Evolutionary conservation across 164 flowering plant species (phyloP).

Genomic region (Tinospora cordifolia): DNA sequence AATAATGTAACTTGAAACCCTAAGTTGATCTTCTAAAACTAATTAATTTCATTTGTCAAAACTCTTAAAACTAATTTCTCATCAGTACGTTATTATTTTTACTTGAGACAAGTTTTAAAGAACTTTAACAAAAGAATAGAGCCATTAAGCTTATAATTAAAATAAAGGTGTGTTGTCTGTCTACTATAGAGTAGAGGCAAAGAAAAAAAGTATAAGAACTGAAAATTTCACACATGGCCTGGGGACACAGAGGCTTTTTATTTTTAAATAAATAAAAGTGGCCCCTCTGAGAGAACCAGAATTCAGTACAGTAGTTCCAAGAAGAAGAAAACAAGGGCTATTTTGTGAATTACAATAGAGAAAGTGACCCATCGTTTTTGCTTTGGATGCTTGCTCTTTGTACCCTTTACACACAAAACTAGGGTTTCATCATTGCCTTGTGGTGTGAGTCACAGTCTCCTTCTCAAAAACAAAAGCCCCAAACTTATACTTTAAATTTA

Average conservation of each 20-base stretch:
- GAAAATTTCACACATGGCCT: neutral
- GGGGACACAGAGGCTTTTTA: neutral
- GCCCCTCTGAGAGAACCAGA: neutral
- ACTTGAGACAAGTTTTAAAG: no score
- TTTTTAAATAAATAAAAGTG: neutral
- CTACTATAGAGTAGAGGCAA: neutral
- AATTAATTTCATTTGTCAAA: no score
- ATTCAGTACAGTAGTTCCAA: conserved; percentile 6
- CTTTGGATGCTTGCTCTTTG: conserved; percentile 9
- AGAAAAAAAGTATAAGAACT: neutral
- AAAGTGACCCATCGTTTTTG: conserved; percentile 3
- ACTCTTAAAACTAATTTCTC: no score
- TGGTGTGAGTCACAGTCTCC: neutral
- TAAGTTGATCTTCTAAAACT: no score
- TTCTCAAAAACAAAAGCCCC: conserved; percentile 9
- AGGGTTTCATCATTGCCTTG: conserved; percentile 13
- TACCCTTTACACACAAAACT: conserved; percentile 8
- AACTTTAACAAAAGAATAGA: no score
- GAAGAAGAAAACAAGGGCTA: neutral
- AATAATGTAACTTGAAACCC: no score
- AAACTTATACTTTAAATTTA: neutral
- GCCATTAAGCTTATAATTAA: no score
- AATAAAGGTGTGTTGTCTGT: neutral
- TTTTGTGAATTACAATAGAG: neutral
- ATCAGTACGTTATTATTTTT: no score